Conservation (phyloP, 345 rosid genomes). For the Eucalyptus pauciflora region DNA sequence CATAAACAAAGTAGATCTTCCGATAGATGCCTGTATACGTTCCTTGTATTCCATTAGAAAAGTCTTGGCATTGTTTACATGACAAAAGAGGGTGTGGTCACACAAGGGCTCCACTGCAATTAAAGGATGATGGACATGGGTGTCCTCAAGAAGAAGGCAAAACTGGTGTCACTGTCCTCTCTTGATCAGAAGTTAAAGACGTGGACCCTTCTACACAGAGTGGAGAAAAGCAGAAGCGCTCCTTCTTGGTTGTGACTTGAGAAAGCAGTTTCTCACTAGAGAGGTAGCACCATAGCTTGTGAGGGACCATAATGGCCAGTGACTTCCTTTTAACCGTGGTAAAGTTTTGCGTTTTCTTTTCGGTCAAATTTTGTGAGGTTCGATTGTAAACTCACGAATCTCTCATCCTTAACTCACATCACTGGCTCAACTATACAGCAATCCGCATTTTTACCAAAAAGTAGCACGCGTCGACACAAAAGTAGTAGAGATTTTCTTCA, state of each 20-base stretch:
- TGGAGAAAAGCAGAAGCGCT: neutral
- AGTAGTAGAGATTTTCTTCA: neutral
- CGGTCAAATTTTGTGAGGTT: neutral
- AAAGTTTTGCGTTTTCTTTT: neutral
- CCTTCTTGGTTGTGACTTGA: neutral
- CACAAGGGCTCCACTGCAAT: neutral
- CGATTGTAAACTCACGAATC: neutral
- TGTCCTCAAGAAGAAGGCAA: neutral
- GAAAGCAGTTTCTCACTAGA: neutral
- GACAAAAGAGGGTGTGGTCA: neutral
- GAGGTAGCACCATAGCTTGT: neutral
- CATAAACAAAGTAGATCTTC: neutral
- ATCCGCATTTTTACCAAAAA: neutral
- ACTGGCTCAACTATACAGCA: neutral
- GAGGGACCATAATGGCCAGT: neutral
- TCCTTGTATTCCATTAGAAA: neutral
- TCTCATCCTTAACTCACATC: neutral
- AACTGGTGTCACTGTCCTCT: neutral
- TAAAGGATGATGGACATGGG: neutral
- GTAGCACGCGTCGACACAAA: neutral
- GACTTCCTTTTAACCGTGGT: neutral
- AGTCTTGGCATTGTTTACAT: neutral
- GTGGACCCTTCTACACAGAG: neutral
- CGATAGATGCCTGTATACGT: neutral
- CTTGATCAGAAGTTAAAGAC: neutral